phyloP scores from a whole-genome alignment of 139 green algal genomes.

The Edaphochlamys debaryana region DNA sequence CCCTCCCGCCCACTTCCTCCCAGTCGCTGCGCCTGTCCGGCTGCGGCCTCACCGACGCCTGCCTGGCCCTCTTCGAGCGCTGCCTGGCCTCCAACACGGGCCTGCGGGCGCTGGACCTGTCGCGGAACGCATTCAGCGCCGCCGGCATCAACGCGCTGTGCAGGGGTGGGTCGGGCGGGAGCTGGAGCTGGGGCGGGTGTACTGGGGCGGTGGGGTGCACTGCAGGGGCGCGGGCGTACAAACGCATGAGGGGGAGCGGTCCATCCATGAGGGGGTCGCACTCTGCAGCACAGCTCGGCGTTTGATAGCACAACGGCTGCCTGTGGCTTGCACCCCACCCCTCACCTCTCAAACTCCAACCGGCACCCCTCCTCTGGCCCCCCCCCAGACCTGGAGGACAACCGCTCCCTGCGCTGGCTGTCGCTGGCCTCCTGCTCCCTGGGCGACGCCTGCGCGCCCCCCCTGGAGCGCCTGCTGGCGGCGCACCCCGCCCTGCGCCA shows the following conservation, averaged over 20 bases:
- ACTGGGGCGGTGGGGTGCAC: no score
- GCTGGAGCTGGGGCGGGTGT: background rate
- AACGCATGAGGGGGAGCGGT: no score
- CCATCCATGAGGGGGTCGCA: no score
- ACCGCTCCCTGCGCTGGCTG: background rate
- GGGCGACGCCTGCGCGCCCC: background rate
- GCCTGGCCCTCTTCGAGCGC: background rate
- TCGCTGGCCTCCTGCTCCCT: background rate
- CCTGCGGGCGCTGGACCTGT: slow-evolving; percentile 2
- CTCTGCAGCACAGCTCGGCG: no score
- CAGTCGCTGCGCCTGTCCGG: slow-evolving; percentile 15
- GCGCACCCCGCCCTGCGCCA: background rate
- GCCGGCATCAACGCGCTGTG: background rate
- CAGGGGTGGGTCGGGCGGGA: background rate
- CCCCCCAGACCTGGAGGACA: background rate
- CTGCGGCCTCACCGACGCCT: slow-evolving; percentile 29
- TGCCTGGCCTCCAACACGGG: background rate
- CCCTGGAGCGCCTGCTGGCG: background rate
- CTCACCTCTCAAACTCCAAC: background rate
- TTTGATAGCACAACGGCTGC: no score
- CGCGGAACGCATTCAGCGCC: background rate
- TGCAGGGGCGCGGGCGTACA: no score
- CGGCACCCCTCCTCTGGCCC: background rate
- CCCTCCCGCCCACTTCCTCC: background rate
- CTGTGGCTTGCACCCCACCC: background rate